Conservation (phyloP, 768 basidiomycete genomes). For the Boletus huronensis region DNA sequence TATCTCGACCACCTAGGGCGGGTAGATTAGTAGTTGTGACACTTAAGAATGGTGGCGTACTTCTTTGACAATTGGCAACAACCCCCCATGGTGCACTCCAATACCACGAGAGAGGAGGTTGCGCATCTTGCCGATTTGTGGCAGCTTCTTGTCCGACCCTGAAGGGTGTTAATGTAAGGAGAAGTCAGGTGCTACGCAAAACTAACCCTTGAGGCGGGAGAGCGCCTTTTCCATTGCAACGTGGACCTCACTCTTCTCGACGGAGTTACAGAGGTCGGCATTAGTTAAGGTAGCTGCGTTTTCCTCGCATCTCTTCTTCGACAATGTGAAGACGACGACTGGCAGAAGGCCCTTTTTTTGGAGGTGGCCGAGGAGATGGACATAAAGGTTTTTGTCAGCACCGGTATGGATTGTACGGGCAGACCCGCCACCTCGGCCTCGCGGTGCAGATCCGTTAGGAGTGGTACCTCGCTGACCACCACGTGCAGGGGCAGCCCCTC, state of each 20-base stretch:
- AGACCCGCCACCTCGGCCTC: slow-evolving; percentile 44
- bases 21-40: slow-evolving; percentile 7
- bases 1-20: slow-evolving; percentile 82
- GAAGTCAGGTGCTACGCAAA: background rate
- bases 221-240: slow-evolving; percentile 90
- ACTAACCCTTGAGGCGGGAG: slow-evolving; percentile 80
- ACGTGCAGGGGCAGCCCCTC: slow-evolving; percentile 47
- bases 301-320: slow-evolving; percentile 96
- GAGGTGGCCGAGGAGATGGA: slow-evolving; percentile 83
- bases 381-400: slow-evolving; percentile 88
- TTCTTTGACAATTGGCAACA: slow-evolving; percentile 96
- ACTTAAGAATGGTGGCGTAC: slow-evolving; percentile 37
- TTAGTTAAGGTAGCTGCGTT: slow-evolving; percentile 88
- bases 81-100: slow-evolving; percentile 95
- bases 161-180: slow-evolving; percentile 5
- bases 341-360: slow-evolving; percentile 85
- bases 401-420: slow-evolving; percentile 60
- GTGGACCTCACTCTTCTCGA: slow-evolving; percentile 97
- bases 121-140: slow-evolving; percentile 89
- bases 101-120: slow-evolving; percentile 90
- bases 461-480: slow-evolving; percentile 53
- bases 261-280: slow-evolving; percentile 79
- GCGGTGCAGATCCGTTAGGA: slow-evolving; percentile 32
- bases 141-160: slow-evolving; percentile 91
- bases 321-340: slow-evolving; percentile 95